These are phyloP conservation scores for Spiraea crenata DNA, from an alignment of 331 rosid species.

Conservation along the genomic window DNA sequence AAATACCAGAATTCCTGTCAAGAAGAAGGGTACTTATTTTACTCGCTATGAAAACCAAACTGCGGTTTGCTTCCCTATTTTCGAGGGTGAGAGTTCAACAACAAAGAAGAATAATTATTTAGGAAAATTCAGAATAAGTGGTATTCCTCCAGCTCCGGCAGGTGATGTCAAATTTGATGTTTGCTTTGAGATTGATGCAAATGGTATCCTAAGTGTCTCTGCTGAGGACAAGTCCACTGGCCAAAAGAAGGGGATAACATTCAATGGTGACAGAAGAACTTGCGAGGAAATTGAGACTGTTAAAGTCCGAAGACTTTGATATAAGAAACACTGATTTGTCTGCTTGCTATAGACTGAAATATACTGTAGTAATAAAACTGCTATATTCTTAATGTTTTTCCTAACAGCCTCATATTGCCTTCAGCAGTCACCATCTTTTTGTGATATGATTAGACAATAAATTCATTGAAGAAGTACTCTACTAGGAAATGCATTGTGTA, in stretches of 20 bases:
- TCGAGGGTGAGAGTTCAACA: slow-evolving; percentile 1
- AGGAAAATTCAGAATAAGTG: background rate
- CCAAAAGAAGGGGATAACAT: slow-evolving; percentile 4
- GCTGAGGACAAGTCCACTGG: slow-evolving; percentile 5
- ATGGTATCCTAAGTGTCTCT: background rate
- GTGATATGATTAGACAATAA: no score
- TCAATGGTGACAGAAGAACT: background rate
- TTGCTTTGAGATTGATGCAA: background rate
- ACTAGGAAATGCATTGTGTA: no score
- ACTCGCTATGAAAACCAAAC: background rate
- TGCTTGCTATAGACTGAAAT: no score
- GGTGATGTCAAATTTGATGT: background rate
- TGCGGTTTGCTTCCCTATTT: background rate
- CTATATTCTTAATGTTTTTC: no score
- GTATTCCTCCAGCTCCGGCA: background rate
- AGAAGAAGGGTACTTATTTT: background rate
- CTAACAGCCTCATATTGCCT: no score
- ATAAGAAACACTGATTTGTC: background rate
- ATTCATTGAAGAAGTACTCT: no score
- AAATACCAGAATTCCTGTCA: background rate
- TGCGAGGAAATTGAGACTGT: no score
- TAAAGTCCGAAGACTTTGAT: background rate
- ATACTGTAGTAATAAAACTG: no score
- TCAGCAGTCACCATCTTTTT: no score
- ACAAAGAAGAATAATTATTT: background rate